Evolutionary conservation across 2,329 filamentous ascomycete genomes (phyloP), one percentile per base, ranked within the genome.

Genomic region (Dryadomyces quercus-mongolicae): DNA sequence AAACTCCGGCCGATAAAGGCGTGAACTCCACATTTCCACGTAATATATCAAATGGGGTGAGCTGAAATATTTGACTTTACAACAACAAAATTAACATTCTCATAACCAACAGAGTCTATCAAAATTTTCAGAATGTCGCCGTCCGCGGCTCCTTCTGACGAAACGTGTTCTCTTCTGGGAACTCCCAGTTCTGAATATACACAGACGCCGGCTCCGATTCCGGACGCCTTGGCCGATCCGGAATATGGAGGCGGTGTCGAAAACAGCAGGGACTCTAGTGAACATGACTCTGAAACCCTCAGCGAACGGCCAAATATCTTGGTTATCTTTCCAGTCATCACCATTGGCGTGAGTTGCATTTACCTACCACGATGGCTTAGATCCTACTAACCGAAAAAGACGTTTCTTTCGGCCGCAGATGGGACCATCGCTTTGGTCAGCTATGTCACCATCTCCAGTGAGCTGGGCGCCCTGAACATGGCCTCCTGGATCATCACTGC

Each of bases 401-500:
- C 90, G 44, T 88, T 87, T 63, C 73, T 92, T 8, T 77, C 83
- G 20, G 84, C 86, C 4, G 75, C 84, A 51, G 87, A 92, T 63
- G 85, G 90, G 66, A 88, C 88, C 0, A 80, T 91, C 53, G 82
- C 87, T 34, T 80, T 91, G 50, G 81, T 82, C n/a, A 83, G 78
- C n/a, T 90, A 90, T 66, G 85, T 84, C 51, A 81, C 77, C 58
- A 91, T 92, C 61, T 86, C 86, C 12, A 87, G 78, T 55, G 87
- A 91, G 58, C 70, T 92, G 31, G 74, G 86, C 52, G 85, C 86
- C 1, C 73, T 92, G 52, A 88, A 85, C 63, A 80, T 79, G 59
- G 88, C 85, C 4, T 85, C 80, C 52, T 90, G 86, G 86, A 84
- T 90, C 56, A 85, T 85, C n/a, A 57, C 55, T 9, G 57, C 76